Conservation (phyloP, 2,329 filamentous ascomycete genomes). For the Alternaria angustiovoidea region DNA sequence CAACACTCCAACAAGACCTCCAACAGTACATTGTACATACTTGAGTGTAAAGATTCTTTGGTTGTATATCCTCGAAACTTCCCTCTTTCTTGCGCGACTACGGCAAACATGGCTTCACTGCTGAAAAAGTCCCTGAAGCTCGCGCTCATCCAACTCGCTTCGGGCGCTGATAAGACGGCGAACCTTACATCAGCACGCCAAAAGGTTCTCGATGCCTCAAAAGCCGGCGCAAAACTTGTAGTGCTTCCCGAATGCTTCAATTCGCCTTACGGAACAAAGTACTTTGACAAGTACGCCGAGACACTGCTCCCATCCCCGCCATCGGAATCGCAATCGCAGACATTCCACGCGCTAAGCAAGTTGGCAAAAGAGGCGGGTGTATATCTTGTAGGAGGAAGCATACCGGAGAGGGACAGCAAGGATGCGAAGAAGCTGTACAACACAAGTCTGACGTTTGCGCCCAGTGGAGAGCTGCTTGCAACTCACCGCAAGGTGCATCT, state of each 20-base stretch:
- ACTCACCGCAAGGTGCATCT: constrained; percentile 94
- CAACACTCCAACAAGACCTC: constrained; percentile 11
- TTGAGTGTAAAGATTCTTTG: neutral
- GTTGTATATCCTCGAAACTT: neutral
- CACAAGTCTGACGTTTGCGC: constrained; percentile 84
- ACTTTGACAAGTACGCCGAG: constrained; percentile 93
- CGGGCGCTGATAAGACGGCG: constrained; percentile 74
- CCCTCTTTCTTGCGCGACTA: neutral
- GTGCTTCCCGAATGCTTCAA: constrained; percentile 99
- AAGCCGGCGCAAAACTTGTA: constrained; percentile 79
- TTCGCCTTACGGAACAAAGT: constrained; percentile 90
- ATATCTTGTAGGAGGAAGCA: constrained; percentile 90
- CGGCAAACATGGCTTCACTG: constrained; percentile 34
- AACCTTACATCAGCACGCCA: constrained; percentile 84
- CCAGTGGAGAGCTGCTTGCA: constrained; percentile 79
- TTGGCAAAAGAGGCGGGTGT: constrained; percentile 80
- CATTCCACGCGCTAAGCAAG: constrained; percentile 81
- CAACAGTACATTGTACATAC: neutral
- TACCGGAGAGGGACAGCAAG: constrained; percentile 77
- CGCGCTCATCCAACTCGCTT: constrained; percentile 59
- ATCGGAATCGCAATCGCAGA: constrained; percentile 73
- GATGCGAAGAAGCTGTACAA: constrained; percentile 79
- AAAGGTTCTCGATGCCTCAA: constrained; percentile 83
- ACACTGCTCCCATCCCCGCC: constrained; percentile 82
- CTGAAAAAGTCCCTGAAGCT: constrained; percentile 51